These are phyloP conservation scores for Liquidambar formosana DNA, from an alignment of 164 flowering plant genomes.

Conservation along the genomic window DNA sequence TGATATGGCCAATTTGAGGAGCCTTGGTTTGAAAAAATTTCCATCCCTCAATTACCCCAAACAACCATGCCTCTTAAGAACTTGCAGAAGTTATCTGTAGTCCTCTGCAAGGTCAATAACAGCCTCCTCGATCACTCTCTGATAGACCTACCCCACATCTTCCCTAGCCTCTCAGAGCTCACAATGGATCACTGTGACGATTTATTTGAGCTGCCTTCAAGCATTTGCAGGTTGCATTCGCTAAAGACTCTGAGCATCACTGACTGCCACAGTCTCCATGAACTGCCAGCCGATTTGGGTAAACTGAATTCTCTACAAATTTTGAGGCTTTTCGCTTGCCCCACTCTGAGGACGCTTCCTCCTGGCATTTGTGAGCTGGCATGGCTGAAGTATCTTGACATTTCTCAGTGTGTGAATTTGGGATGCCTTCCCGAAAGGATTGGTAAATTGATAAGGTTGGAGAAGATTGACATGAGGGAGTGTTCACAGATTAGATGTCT, in stretches of 20 bases:
- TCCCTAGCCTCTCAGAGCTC: conserved; percentile 63
- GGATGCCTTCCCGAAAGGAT: conserved; percentile 59
- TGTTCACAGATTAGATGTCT: conserved; percentile 46
- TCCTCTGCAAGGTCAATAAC: conserved; percentile 54
- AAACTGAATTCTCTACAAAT: conserved; percentile 39
- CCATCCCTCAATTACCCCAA: conserved; percentile 33
- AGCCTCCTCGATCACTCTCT: conserved; percentile 34
- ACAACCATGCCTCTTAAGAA: conserved; percentile 31
- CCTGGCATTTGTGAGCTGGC: conserved; percentile 40
- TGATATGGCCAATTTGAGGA: conserved; percentile 45
- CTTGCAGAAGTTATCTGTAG: conserved; percentile 55
- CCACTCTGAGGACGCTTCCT: conserved; percentile 52
- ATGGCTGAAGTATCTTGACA: conserved; percentile 56
- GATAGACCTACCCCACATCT: conserved; percentile 37
- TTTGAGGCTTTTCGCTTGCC: conserved; percentile 64
- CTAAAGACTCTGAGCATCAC: conserved; percentile 63
- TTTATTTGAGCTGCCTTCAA: conserved; percentile 46
- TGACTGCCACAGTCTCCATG: conserved; percentile 59
- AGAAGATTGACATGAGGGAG: conserved; percentile 85
- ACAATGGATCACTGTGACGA: conserved; percentile 75
- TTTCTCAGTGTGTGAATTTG: conserved; percentile 68
- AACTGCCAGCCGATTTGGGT: conserved; percentile 55
- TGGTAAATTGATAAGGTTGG: conserved; percentile 44
- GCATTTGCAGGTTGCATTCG: conserved; percentile 38
- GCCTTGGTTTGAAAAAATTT: conserved; percentile 83